Base-by-base conservation (phyloP, 2,329 filamentous ascomycete species). In the Alternaria ventricosa region DNA sequence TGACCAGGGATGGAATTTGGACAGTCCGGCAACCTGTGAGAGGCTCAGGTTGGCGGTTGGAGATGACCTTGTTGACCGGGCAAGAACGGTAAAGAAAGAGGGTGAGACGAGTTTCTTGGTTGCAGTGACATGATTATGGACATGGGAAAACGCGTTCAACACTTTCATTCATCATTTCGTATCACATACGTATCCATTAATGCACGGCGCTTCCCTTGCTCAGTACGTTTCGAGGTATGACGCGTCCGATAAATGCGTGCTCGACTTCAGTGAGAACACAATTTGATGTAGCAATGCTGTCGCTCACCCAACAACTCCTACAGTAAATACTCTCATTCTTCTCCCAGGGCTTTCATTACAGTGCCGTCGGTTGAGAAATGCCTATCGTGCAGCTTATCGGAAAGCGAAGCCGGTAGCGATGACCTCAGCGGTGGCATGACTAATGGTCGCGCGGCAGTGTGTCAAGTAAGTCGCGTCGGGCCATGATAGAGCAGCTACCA, bases 21-120 rank as follows among this genome's bases (percentile, higher is more conserved):
- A 93, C 80, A 94, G 91, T 75, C 93, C 93, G 18, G 92, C 93
- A 6, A 96, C 93, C 56, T 87, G 90, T 4, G 93, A 97, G 85
- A 88, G 91, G 74, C 92, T 97, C 70, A 84, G 93, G 68, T 80
- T 94, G 65, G 87, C 88, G 46, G 94, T 92, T 73, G 92, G 90
- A 36, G 92, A 96, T 81, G 90, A 91, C 1, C 92, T 97, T 74
- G 86, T 94, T 78, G 88, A 88, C 82, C 86, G 88, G 78, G 88
- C 90, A 13, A 84, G 87, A 76, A 92, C 96, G 8, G 71, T 81
- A 75, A 86, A 89, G 15, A 87, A 86, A 80, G 90, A 93, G 62
- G 93, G 92, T 0, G 93, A 96, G 81, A 67, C 57, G 15, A 62
- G 51, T 25, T 78, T 77, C 27, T 67, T 77, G 53, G 74, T 78